Conservation (phyloP, 805 yeast species). For the Nakazawaea siamensis region DNA sequence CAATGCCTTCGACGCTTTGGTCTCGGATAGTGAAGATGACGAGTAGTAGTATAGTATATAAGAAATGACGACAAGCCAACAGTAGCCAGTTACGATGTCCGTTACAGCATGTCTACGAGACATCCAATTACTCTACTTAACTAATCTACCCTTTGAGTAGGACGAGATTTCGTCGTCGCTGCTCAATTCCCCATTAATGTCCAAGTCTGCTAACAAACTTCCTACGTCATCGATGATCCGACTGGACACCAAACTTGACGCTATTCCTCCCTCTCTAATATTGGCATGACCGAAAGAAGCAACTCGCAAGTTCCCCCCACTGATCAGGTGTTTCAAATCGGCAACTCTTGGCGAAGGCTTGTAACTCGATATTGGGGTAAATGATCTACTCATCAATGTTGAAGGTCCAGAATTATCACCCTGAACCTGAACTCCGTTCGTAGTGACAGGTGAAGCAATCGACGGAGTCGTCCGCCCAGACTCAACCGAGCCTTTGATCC, state of each 20-base stretch:
- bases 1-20: slow-evolving; percentile 79
- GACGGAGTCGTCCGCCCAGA: slow-evolving; percentile 3
- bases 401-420: not conserved
- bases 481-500: not conserved
- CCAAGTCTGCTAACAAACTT: slow-evolving; percentile 12
- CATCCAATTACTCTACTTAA: not conserved
- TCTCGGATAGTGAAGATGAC: slow-evolving; percentile 36
- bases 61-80: too few species aligned
- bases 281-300: not conserved
- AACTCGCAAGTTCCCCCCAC: slow-evolving; percentile 2
- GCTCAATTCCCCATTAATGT: slow-evolving; percentile 9
- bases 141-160: not conserved
- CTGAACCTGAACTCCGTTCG: not conserved
- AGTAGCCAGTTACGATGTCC: too few species aligned
- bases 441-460: slow-evolving; percentile 2
- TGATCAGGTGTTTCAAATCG: slow-evolving; percentile 22
- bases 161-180: slow-evolving; percentile 10
- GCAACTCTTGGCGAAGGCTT: slow-evolving; percentile 20
- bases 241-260: slow-evolving; percentile 9
- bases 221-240: slow-evolving; percentile 10
- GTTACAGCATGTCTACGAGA: too few species aligned
- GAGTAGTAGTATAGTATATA: not conserved
- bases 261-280: slow-evolving; percentile 2
- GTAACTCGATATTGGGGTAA: slow-evolving; percentile 6
- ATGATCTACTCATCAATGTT: slow-evolving; percentile 2